Percentiles rank a stretch among this genome's conserved stretches.
phyloP scores from a whole-genome alignment of 1,284 basidiomycete genomes.

The Ustilago nuda region DNA sequence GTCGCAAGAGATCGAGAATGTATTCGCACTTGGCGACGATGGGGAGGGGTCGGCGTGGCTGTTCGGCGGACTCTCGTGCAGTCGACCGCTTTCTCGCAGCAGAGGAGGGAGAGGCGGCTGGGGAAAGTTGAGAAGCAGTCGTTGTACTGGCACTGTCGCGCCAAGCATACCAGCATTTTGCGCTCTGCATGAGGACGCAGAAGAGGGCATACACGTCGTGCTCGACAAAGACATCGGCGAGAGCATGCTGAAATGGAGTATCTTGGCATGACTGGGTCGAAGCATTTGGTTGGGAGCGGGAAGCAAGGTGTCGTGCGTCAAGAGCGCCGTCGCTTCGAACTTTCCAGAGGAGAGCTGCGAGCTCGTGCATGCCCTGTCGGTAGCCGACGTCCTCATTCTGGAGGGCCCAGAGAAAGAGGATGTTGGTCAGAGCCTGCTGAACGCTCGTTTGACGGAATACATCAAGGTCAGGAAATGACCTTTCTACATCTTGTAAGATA shows the following conservation, averaged over 20 bases:
- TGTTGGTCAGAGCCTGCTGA: slow-evolving; percentile 49
- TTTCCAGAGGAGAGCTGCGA: slow-evolving; percentile 61
- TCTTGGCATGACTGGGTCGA: slow-evolving; percentile 14
- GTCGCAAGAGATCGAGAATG: slow-evolving; percentile 42
- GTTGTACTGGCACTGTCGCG: slow-evolving; percentile 12
- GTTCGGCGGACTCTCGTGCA: background rate
- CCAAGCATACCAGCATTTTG: slow-evolving; percentile 61
- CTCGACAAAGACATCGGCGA: slow-evolving; percentile 50
- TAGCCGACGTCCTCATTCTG: slow-evolving; percentile 62
- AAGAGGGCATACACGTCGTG: slow-evolving; percentile 62
- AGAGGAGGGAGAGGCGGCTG: slow-evolving; percentile 11
- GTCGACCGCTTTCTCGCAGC: slow-evolving; percentile 1
- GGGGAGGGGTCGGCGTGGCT: slow-evolving; percentile 20
- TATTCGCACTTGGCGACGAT: slow-evolving; percentile 46
- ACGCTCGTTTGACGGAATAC: slow-evolving; percentile 38
- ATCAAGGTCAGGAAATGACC: slow-evolving; percentile 59
- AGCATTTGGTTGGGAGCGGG: background rate
- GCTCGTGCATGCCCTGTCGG: slow-evolving; percentile 69
- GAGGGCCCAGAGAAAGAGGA: slow-evolving; percentile 62
- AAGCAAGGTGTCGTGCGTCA: background rate
- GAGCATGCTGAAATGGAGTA: slow-evolving; percentile 34
- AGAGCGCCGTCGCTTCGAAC: slow-evolving; percentile 39
- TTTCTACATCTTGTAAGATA: slow-evolving; percentile 58
- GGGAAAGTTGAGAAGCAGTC: background rate
- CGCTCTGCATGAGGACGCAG: slow-evolving; percentile 52